Evolutionary conservation across 1,284 basidiomycete species (phyloP).

Genomic region (Ganoderma lucidum): DNA sequence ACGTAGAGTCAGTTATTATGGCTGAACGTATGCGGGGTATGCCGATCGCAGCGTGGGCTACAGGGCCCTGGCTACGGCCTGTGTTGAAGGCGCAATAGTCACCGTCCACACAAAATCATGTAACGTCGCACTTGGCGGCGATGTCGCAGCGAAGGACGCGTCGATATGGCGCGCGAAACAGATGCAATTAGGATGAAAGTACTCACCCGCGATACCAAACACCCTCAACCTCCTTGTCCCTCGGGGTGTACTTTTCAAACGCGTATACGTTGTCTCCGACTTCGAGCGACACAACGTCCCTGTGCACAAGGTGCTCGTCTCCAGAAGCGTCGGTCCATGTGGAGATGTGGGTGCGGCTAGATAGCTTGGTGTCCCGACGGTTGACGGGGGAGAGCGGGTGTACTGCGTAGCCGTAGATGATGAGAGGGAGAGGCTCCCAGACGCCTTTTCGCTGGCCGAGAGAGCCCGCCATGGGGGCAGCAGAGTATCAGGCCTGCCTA

Average conservation of each 20-base stretch:
- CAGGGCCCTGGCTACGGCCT: not conserved
- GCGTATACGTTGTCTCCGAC: constrained; percentile 98
- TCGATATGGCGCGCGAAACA: not conserved
- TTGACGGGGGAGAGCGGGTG: constrained; percentile 75
- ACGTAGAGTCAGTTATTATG: constrained; percentile 17
- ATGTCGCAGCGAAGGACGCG: constrained; percentile 7
- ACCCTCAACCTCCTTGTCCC: constrained; percentile 76
- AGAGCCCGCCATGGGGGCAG: constrained; percentile 32
- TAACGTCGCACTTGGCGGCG: not conserved
- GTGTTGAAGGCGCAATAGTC: not conserved
- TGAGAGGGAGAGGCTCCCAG: constrained; percentile 83
- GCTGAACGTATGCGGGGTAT: not conserved
- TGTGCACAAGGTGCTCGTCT: constrained; percentile 69
- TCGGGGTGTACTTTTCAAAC: constrained; percentile 87
- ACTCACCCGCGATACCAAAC: constrained; percentile 92
- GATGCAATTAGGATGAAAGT: constrained; percentile 5
- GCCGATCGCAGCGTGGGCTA: not conserved
- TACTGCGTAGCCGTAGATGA: constrained; percentile 85
- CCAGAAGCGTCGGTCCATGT: constrained; percentile 75
- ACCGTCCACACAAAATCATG: not conserved
- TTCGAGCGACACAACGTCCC: constrained; percentile 83
- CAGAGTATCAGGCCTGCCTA: constrained; percentile 16
- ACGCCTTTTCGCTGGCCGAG: constrained; percentile 49
- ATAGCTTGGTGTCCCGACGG: constrained; percentile 74
- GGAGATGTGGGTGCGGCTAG: constrained; percentile 67